Evolutionary conservation across 139 green algal genomes (phyloP), one percentile per base, ranked within the genome.

Genomic region (Penium margaritaceum): DNA sequence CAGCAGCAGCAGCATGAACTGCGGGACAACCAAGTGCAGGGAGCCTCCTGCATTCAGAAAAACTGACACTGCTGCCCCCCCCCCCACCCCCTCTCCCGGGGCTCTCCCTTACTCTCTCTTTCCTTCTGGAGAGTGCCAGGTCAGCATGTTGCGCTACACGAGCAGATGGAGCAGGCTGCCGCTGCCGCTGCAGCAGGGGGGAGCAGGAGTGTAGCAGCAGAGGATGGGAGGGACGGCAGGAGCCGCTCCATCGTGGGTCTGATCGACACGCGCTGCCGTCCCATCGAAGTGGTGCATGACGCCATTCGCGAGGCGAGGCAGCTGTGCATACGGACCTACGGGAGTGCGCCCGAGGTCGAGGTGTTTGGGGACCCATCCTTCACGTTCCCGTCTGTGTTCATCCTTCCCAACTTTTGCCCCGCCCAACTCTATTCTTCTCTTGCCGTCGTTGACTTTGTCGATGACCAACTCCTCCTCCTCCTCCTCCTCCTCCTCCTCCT

Each of bases 241-340:
- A 92, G 36, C n/a, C n/a, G n/a, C n/a, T n/a, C n/a, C 36, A 78
- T 85, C 70, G 92, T 95, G 36, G 93, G 94, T 84, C 81, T 97
- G 54, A 95, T 98, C 65, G 88, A 85, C 80, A 96, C 90, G 1
- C 85, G 85, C 62, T 35, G 74, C 34, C 63, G 30, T 1, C 79
- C 81, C 27, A 21, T 84, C 27, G 64, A 47, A n/a, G 78, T 97
- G 3, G 89, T 83, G 0, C 37, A 88, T 61, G 89, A 96, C 58
- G 91, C 93, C 37, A 95, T 97, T 38, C 86, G 89, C 33, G 93
- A 97, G 66, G 94, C 94, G 15, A 82, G 94, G 9, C 66, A 67
- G 69, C 92, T 96, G 43, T 97, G 93, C 88, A 82, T 93, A 73
- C 85, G 91, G 14, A 83, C 96, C 79, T 95, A 95, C 74, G 92